A percentile compares a stretch with the other conserved stretches of the same genome.
Evolutionary conservation across 208 protist genomes (phyloP).

Genomic region (Trypanosoma rangeli): DNA sequence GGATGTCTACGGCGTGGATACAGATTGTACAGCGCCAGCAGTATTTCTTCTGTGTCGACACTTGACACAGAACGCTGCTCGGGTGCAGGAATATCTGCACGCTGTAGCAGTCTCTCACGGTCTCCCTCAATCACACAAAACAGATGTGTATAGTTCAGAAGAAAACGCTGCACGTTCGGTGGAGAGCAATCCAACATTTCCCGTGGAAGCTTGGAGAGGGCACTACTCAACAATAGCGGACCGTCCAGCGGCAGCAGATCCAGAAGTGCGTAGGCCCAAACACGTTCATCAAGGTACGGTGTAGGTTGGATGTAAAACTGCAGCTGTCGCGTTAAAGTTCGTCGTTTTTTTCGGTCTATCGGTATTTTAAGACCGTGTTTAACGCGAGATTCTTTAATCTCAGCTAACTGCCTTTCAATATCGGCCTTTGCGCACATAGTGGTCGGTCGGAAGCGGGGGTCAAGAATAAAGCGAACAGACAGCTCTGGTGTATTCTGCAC

Average conservation of each 20-base stretch:
- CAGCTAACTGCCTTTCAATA: constrained; percentile 31
- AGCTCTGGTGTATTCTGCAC: constrained; percentile 25
- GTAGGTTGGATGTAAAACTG: constrained; percentile 54
- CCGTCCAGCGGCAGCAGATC: constrained; percentile 58
- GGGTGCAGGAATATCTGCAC: constrained; percentile 58
- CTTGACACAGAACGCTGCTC: constrained; percentile 27
- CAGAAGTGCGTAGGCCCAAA: constrained; percentile 73
- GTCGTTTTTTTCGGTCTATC: constrained; percentile 39
- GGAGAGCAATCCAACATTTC: constrained; percentile 30
- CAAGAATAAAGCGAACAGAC: constrained; percentile 46
- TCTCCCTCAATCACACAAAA: constrained; percentile 32
- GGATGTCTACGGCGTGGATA: constrained; percentile 66
- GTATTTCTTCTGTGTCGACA: constrained; percentile 59
- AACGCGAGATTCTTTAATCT: constrained; percentile 16
- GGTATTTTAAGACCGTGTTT: constrained; percentile 27
- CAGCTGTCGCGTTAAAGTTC: constrained; percentile 52
- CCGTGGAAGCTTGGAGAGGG: constrained; percentile 26
- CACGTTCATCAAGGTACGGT: constrained; percentile 71
- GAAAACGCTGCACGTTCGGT: constrained; percentile 10
- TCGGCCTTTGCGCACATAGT: constrained; percentile 29
- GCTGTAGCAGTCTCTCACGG: constrained; percentile 56
- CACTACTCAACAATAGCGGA: constrained; percentile 16
- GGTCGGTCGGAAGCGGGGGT: constrained; percentile 33
- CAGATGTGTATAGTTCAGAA: constrained; percentile 24
- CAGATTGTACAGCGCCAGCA: constrained; percentile 56